Evolutionary conservation across 2,329 filamentous ascomycete genomes (phyloP), one percentile per base, ranked within the genome.

Genomic region (Penicillium janthinellum): DNA sequence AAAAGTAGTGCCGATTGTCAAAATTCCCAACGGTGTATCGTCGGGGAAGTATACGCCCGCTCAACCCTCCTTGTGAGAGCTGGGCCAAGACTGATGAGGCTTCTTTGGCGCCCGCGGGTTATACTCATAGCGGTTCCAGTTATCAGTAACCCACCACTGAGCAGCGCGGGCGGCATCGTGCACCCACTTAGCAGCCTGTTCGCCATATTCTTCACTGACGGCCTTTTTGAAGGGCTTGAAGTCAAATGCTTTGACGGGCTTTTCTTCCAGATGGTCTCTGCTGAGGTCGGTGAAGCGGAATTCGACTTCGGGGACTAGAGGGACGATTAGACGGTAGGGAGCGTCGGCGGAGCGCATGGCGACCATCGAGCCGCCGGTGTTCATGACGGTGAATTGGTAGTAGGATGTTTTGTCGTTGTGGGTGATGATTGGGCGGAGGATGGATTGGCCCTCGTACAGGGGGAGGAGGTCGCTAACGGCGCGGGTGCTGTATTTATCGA

Each of bases 311-410:
- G 96, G 90, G 70, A 90, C 85, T 68, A 94, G 88, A 3, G 90
- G 88, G 56, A 97, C 88, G 14, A 70, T 66, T 88, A 93, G 61
- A 84, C 82, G 61, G 96, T 84, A 75, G 42, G 75, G 80, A 92
- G 91, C 68, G 88, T 87, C 92, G 88, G 97, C 64, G 80, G 83
- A n/a, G 87, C 88, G 76, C 91, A 88, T 66, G 82, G 81, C 63
- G 82, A 84, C 75, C 89, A 88, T 66, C 0, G 72, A 69, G 22
- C 73, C 72, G 8, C 74, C 74, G 4, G 73, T 67, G 55, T 76
- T 76, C 62, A 76, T 75, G 25, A 74, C 67, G 12, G 67, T 70
- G 58, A 76, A 71, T 44, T 75, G 72, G 69, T 73, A 76, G 34
- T 70, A 66, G 35, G 69, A 62, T 3, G 75, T 72, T 6, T 73